phyloP scores from a whole-genome alignment of 495 filamentous ascomycete genomes.

The Symbiotaphrina buchneri region DNA sequence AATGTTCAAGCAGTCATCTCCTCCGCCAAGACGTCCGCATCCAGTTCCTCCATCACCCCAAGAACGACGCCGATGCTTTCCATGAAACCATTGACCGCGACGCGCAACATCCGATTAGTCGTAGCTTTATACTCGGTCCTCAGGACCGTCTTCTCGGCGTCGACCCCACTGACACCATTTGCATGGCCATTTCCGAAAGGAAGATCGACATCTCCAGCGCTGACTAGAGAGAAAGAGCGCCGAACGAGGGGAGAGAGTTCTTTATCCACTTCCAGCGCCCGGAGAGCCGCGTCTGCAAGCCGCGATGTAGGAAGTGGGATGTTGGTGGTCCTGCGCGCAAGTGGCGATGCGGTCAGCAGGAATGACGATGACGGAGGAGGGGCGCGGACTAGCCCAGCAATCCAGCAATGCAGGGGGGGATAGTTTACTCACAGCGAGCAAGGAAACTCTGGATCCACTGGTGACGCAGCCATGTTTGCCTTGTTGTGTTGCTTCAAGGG shows the following conservation, averaged over 20 bases:
- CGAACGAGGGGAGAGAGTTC: slow-evolving; percentile 70
- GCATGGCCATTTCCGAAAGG: slow-evolving; percentile 6
- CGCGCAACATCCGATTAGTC: slow-evolving; percentile 88
- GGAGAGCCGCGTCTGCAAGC: slow-evolving; percentile 55
- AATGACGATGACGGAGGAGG: neutral
- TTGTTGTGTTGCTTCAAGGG: no score
- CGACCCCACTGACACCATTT: slow-evolving; percentile 9
- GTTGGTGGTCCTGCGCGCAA: slow-evolving; percentile 1
- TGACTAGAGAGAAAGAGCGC: slow-evolving; percentile 37
- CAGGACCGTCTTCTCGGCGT: slow-evolving; percentile 32
- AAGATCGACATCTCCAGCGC: slow-evolving; percentile 9
- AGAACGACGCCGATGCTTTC: slow-evolving; percentile 69
- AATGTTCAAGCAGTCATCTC: no score
- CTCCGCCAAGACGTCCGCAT: slow-evolving; percentile 69
- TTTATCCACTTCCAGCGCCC: slow-evolving; percentile 60
- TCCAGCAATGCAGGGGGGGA: slow-evolving; percentile 1
- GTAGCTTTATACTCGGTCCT: slow-evolving; percentile 64
- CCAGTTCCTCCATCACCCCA: slow-evolving; percentile 71
- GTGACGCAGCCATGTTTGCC: no score
- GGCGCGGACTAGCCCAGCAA: neutral
- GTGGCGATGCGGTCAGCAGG: neutral
- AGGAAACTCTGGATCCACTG: slow-evolving; percentile 32
- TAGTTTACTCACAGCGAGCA: slow-evolving; percentile 41
- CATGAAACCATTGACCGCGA: slow-evolving; percentile 96
- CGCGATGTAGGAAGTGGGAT: slow-evolving; percentile 57